Conservation (phyloP, 257 asterid species). For the Parsonsia alboflavescens region DNA sequence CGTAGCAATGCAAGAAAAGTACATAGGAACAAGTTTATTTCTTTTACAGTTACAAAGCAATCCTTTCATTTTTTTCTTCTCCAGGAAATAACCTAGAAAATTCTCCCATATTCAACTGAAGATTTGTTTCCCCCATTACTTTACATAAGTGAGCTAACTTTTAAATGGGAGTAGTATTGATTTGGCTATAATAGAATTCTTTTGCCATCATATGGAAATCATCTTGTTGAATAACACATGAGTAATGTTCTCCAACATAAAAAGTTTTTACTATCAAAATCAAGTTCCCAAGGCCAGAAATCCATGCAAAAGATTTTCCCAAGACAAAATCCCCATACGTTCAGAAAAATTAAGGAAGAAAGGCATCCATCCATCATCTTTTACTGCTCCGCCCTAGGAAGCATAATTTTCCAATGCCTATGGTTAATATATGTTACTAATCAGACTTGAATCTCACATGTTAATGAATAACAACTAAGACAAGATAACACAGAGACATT, state of each 20-base stretch:
- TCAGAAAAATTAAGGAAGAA: no score
- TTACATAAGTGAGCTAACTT: neutral
- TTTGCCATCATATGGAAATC: neutral
- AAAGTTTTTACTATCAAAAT: no score
- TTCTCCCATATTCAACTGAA: neutral
- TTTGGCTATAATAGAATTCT: neutral
- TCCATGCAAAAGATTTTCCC: neutral
- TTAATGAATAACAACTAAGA: no score
- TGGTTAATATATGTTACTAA: neutral
- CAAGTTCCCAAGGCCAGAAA: neutral
- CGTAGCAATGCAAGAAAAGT: neutral
- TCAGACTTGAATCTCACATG: neutral
- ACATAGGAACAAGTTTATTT: neutral
- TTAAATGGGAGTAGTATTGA: neutral
- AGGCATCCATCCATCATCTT: no score
- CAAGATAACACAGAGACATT: no score
- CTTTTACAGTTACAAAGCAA: neutral
- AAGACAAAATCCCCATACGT: neutral
- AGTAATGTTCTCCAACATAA: no score
- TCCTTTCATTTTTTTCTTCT: neutral
- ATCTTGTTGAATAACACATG: neutral
- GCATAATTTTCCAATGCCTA: neutral
- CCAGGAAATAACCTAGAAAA: neutral
- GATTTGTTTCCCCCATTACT: neutral
- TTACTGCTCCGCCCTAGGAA: neutral